Conservation (phyloP, 192 early-diverging fungal genomes). For the Coemansia reversa region DNA sequence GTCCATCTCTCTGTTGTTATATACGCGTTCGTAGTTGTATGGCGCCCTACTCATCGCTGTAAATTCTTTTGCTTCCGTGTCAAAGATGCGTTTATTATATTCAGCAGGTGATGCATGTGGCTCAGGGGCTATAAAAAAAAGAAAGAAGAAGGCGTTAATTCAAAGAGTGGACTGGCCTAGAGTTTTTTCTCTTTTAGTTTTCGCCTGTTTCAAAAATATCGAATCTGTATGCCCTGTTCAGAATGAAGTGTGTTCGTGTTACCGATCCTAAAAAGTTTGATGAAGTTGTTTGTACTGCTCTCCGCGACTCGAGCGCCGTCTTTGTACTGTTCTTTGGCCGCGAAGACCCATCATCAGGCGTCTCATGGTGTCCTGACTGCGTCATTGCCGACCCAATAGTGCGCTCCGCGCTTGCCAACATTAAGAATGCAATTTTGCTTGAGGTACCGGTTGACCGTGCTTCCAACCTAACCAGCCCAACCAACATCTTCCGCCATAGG, state of each 20-base stretch:
- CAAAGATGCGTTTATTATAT: neutral
- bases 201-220: neutral
- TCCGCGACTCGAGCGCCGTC: slow-evolving; percentile 14
- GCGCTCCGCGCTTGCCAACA: slow-evolving; percentile 26
- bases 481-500: slow-evolving; percentile 32
- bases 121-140: neutral
- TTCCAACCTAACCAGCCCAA: slow-evolving; percentile 20
- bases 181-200: neutral
- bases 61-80: neutral
- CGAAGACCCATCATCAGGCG: slow-evolving; percentile 22
- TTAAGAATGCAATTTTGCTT: slow-evolving; percentile 29
- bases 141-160: neutral
- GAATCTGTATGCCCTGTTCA: neutral
- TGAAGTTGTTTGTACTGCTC: slow-evolving; percentile 2
- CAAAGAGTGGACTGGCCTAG: neutral
- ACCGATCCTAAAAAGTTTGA: slow-evolving; percentile 33
- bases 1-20: slow-evolving; percentile 45
- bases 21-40: slow-evolving; percentile 45
- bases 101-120: neutral
- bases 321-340: slow-evolving; percentile 55
- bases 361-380: slow-evolving; percentile 50
- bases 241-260: slow-evolving; percentile 46
- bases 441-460: slow-evolving; percentile 49
- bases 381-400: slow-evolving; percentile 50
- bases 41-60: slow-evolving; percentile 34